Percentiles rank a stretch among this genome's conserved stretches.
Evolutionary conservation across 139 green algal genomes (phyloP).

Genomic region (Spirogloea muscicola): DNA sequence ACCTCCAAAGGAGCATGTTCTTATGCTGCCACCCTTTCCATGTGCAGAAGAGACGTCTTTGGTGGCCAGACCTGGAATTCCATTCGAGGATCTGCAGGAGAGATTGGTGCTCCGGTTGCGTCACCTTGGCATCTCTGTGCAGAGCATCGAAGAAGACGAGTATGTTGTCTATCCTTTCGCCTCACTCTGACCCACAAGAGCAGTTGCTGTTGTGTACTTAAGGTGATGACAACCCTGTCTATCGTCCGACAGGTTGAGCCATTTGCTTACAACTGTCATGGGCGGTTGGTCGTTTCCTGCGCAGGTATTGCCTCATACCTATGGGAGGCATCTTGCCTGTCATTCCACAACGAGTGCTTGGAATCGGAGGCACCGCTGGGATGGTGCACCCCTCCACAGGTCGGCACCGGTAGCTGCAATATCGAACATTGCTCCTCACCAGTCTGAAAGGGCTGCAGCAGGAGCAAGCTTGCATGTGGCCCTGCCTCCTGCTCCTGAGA

Average conservation of each 20-base stretch:
- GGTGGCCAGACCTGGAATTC: slow-evolving; percentile 81
- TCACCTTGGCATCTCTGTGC: slow-evolving; percentile 69
- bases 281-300: no score
- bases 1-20: slow-evolving; percentile 66
- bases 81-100: slow-evolving; percentile 87
- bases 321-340: slow-evolving; percentile 94
- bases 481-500: no score
- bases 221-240: no score
- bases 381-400: slow-evolving; percentile 89
- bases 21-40: slow-evolving; percentile 35
- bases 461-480: no score
- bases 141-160: slow-evolving; percentile 86
- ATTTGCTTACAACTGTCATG: no score
- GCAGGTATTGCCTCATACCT: slow-evolving; percentile 90
- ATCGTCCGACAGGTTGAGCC: no score
- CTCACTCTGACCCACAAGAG: no score
- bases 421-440: no score
- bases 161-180: slow-evolving; percentile 4
- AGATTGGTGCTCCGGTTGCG: slow-evolving; percentile 75
- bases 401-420: no score
- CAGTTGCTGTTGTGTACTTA: no score
- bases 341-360: slow-evolving; percentile 89
- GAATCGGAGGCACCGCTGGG: slow-evolving; percentile 90
- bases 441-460: no score
- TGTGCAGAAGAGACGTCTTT: slow-evolving; percentile 87